Evolutionary conservation across 2,329 filamentous ascomycete genomes (phyloP).

Genomic region (Scedosporium aurantiacum): DNA sequence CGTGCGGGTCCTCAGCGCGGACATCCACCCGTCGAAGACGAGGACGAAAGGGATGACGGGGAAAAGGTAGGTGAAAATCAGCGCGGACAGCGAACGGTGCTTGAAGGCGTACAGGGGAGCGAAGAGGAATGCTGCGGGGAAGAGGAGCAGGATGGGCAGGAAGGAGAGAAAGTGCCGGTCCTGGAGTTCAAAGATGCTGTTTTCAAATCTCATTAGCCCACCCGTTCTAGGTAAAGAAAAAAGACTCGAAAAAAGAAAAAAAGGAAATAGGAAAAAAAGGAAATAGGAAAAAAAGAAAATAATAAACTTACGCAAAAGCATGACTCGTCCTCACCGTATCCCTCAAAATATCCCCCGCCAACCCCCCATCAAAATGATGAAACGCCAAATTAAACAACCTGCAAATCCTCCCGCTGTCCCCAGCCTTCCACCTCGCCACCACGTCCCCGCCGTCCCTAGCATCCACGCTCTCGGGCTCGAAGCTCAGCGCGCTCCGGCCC

Average conservation of each 20-base stretch:
- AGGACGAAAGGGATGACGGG: conserved; percentile 58
- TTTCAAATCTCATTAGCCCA: background rate
- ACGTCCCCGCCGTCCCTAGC: conserved; percentile 46
- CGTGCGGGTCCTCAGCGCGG: conserved; percentile 55
- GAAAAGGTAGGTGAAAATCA: conserved; percentile 56
- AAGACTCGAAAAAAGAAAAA: conserved; percentile 1
- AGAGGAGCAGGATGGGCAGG: conserved; percentile 40
- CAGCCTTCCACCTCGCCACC: conserved; percentile 19
- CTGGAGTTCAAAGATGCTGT: conserved; percentile 59
- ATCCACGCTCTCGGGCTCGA: conserved; percentile 51
- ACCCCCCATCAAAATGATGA: conserved; percentile 61
- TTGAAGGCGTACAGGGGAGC: conserved; percentile 43
- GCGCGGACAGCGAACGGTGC: conserved; percentile 33
- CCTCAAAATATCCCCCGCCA: conserved; percentile 48
- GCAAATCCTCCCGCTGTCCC: conserved; percentile 42
- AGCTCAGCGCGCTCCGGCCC: conserved; percentile 44
- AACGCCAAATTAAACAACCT: conserved; percentile 65
- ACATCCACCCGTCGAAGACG: conserved; percentile 58
- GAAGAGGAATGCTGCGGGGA: conserved; percentile 36
- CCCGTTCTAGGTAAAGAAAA: background rate
- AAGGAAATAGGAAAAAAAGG: conserved; percentile 5
- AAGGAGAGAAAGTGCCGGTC: conserved; percentile 47
- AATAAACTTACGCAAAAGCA: conserved; percentile 40
- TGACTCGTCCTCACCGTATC: conserved; percentile 55
- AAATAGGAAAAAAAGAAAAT: conserved; percentile 1